phyloP scores from a whole-genome alignment of 495 filamentous ascomycete genomes.

The Hyaloscypha variabilis region DNA sequence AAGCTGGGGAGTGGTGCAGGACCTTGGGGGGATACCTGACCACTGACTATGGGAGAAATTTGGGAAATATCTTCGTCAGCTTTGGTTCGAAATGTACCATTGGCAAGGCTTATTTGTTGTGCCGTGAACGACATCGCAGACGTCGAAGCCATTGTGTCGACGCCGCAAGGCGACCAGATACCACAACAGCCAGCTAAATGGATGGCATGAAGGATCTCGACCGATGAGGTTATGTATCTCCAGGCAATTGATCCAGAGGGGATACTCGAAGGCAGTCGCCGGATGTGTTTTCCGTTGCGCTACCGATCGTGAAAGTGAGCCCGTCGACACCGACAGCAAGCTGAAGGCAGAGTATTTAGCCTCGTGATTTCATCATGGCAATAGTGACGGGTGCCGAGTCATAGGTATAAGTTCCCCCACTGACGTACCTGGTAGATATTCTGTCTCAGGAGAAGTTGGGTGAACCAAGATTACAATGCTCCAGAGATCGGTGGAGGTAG shows the following conservation, averaged over 20 bases:
- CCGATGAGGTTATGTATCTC: slow-evolving; percentile 2
- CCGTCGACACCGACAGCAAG: background rate
- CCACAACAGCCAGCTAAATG: background rate
- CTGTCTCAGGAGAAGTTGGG: slow-evolving; percentile 12
- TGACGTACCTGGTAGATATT: slow-evolving; percentile 12
- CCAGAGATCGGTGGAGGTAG: background rate
- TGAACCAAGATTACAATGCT: slow-evolving; percentile 6
- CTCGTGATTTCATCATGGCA: background rate
- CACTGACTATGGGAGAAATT: slow-evolving; percentile 13
- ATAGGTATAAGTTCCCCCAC: background rate
- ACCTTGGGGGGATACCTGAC: slow-evolving; percentile 21
- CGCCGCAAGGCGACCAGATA: slow-evolving; percentile 17
- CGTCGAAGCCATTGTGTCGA: slow-evolving; percentile 20
- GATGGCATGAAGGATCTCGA: slow-evolving; percentile 17
- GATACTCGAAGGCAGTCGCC: background rate
- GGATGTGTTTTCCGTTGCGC: background rate
- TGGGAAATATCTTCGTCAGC: slow-evolving; percentile 25
- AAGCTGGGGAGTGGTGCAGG: slow-evolving; percentile 73
- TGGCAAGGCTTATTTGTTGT: slow-evolving; percentile 26
- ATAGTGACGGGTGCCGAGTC: background rate
- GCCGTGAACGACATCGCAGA: slow-evolving; percentile 27
- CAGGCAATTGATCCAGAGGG: slow-evolving; percentile 8
- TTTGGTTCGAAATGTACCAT: slow-evolving; percentile 25
- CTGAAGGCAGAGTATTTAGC: background rate
- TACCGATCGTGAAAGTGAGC: background rate